Base-by-base conservation (phyloP, 2,329 filamentous ascomycete genomes). In the Trichoderma afroharzianum region DNA sequence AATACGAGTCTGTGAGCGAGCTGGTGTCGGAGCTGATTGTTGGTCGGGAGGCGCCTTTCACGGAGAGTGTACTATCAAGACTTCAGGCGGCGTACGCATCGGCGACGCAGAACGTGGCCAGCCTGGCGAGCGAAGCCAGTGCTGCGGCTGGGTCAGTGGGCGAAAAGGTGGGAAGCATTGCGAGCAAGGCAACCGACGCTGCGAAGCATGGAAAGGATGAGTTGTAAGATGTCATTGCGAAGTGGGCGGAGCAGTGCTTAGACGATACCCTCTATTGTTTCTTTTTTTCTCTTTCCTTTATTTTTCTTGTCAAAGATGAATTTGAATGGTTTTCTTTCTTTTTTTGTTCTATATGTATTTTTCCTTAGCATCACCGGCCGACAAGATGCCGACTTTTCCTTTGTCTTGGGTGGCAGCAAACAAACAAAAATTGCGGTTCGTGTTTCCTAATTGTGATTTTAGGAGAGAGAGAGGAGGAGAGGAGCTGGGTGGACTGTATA, bases 11-110 rank as follows among this genome's bases (percentile, higher is more conserved):
- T 30, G 87, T 97, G 6, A 90, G 91, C 78, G 88, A 87, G 14
- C 86, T 96, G 2, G 86, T 97, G 15, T 92, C 91, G 1, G 93
- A 97, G 80, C 84, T 97, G 1, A 85, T 97, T 15, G 82, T 87
- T 53, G 94, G 92, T 68, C 93, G 91, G 79, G 93, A 97, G 78
- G 91, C 93, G 0, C 89, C 90, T 15, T 97, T 94, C 76, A 94
- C 91, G 0, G 92, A 97, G 77, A 94, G 92, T 72, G 91, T 95
- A 3, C 89, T 94, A 81, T 89, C 85, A 67, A 88, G 92, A 66
- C 85, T 97, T 14, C 88, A 88, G 70, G 90, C 88, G 3, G 92
- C 90, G 0, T 96, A 95, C 77, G 88, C 89, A 28, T 93, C 90
- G 0, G 91, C 90, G 1, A 82, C 87, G 2, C 85, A 88, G 0